Evolutionary conservation across 2,329 filamentous ascomycete species (phyloP), one percentile per base, ranked within the genome.

Genomic region (Aspergillus sp.): DNA sequence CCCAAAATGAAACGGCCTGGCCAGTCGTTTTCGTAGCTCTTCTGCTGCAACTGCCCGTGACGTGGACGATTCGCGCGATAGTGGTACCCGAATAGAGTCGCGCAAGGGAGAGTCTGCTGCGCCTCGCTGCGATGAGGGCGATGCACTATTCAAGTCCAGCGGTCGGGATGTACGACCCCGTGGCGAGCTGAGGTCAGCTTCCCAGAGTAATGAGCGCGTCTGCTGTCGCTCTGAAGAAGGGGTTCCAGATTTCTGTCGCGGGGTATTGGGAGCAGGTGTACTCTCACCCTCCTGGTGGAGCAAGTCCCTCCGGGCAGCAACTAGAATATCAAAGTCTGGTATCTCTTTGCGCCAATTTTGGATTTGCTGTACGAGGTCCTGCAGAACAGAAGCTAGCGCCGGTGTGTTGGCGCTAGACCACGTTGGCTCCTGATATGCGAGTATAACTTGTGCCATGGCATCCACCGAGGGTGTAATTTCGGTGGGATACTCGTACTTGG

Each of bases 301-400:
- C 2, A 70, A 45, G 37, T 68, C 61, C 9, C 61, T 58, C 75
- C 81, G 63, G 77, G 82, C 66, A 76, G 83, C 61, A 4, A 90
- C 69, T 2, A 90, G 73, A 32, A 86, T 81, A 40, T 88, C 83
- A 58, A 90, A 90, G 32, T 86, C 79, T 0, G 85, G 80, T 6
- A 90, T 76, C 5, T 79, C 77, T 37, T 72, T 70, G 42, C 81
- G 78, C 69, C 85, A 89, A 1, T 69, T 69, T 10, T 72, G 65
- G 9, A 87, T 76, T 58, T 88, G 81, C 26, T 80, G 74, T 8
- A 80, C 75, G 1, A 90, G 73, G 6, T 64, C 67, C 50, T 81
- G 76, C 1, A 90, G 64, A 19, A 83, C 70, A 1, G 65, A 63
- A 10, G 86, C 71, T 4, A 88, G 55, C 6, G 65, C 62, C 7